These are phyloP conservation scores for Monilinia polystroma DNA, from an alignment of 2,329 filamentous ascomycete species.

Conservation along the genomic window DNA sequence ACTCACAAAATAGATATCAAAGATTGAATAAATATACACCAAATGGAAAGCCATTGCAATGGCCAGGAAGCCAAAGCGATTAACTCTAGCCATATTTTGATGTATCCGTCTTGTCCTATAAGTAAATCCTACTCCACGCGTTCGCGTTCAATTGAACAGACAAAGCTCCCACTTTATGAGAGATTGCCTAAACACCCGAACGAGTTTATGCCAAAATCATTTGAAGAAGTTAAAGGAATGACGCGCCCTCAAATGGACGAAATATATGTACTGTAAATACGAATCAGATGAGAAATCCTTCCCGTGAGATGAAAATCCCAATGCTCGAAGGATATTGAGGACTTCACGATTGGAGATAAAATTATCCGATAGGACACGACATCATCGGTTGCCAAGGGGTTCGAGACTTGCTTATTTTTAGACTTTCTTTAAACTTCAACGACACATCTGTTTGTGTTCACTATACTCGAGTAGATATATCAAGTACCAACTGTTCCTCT, in stretches of 20 bases:
- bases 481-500: not conserved
- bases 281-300: not conserved
- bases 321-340: not conserved
- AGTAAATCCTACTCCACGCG: slow-evolving; percentile 9
- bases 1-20: slow-evolving; percentile 98
- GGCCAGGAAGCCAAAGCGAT: slow-evolving; percentile 78
- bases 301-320: not conserved
- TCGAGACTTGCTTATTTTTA: slow-evolving; percentile 11
- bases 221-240: slow-evolving; percentile 18
- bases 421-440: not conserved
- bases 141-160: slow-evolving; percentile 18
- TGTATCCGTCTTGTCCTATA: not conserved
- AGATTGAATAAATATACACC: slow-evolving; percentile 92
- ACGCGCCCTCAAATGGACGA: slow-evolving; percentile 15
- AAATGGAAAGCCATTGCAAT: slow-evolving; percentile 91
- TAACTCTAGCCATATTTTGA: slow-evolving; percentile 52
- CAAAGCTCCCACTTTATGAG: not conserved
- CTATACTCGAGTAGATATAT: too few species aligned
- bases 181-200: slow-evolving; percentile 20
- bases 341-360: slow-evolving; percentile 9
- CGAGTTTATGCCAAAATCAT: slow-evolving; percentile 19
- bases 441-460: not conserved
- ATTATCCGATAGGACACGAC: slow-evolving; percentile 22
- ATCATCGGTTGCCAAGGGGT: slow-evolving; percentile 18
- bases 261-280: slow-evolving; percentile 11